Conservation (phyloP, 129 eudicot genomes). For the Centrapalus pauciflorus region DNA sequence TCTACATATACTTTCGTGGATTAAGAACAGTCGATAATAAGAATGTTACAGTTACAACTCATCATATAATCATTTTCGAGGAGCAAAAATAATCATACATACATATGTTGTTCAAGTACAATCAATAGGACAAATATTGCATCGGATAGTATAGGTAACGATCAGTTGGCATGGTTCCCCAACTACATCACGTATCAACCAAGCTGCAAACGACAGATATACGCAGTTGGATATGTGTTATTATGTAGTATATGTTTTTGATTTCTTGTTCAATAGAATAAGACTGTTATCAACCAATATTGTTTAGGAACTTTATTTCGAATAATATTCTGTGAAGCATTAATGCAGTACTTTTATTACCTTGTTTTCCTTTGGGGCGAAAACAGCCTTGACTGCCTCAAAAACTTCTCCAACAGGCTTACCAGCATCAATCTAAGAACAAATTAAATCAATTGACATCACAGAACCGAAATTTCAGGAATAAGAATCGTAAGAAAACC, state of each 20-base stretch:
- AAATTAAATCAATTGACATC: slow-evolving; percentile 3
- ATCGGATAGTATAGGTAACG: no score
- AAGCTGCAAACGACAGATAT: slow-evolving; percentile 6
- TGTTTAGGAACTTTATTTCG: background rate
- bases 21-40: background rate
- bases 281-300: slow-evolving; percentile 1
- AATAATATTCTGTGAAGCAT: background rate
- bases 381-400: slow-evolving; percentile 77
- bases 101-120: background rate
- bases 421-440: slow-evolving; percentile 69
- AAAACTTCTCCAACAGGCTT: slow-evolving; percentile 82
- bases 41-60: background rate
- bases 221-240: no score
- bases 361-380: slow-evolving; percentile 45
- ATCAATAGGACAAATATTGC: no score
- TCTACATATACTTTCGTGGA: background rate
- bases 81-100: background rate
- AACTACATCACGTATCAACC: slow-evolving; percentile 14
- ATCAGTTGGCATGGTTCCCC: background rate
- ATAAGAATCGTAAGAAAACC: background rate
- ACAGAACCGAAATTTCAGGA: background rate
- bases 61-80: background rate
- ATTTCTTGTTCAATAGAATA: background rate
- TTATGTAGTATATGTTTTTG: background rate
- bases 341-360: slow-evolving; percentile 27